A percentile compares a stretch with the other conserved stretches of the same genome.
phyloP scores from a whole-genome alignment of 352 stramenopile genomes.

The Globisporangium nodosum region DNA sequence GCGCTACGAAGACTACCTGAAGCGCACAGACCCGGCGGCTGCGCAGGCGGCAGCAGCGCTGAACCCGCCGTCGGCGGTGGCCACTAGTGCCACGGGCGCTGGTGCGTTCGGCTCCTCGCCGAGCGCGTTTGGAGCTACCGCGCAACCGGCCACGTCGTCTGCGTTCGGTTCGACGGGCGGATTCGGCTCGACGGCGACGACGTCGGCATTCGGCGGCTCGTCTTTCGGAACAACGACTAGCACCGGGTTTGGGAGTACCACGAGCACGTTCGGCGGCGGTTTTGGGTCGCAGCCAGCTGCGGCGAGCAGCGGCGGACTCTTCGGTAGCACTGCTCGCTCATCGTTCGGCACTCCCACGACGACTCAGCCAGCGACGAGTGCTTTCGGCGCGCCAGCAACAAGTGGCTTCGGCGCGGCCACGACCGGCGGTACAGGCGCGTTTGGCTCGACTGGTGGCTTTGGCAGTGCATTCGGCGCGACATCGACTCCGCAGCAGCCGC shows the following conservation, averaged over 20 bases:
- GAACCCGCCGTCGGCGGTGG: constrained; percentile 31
- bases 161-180: constrained; percentile 35
- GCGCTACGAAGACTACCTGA: constrained; percentile 43
- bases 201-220: constrained; percentile 30
- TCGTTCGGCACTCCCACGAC: constrained; percentile 34
- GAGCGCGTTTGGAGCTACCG: constrained; percentile 17
- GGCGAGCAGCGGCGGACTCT: constrained; percentile 21
- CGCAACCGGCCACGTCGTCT: constrained; percentile 21
- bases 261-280: constrained; percentile 34
- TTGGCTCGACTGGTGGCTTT: constrained; percentile 42
- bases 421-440: constrained; percentile 23
- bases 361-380: constrained; percentile 19
- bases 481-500: constrained; percentile 24
- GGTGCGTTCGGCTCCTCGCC: constrained; percentile 34
- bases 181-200: constrained; percentile 19
- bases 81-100: constrained; percentile 23
- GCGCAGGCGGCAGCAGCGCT: constrained; percentile 33
- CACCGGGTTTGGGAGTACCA: constrained; percentile 20
- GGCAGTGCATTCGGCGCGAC: constrained; percentile 45
- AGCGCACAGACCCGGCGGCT: constrained; percentile 24
- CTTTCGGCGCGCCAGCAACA: constrained; percentile 35
- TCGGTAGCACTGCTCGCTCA: constrained; percentile 26
- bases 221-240: constrained; percentile 24
- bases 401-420: constrained; percentile 31
- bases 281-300: constrained; percentile 43